Evolutionary conservation across 2,329 filamentous ascomycete genomes (phyloP).

Genomic region (Cladosporium oxysporum): DNA sequence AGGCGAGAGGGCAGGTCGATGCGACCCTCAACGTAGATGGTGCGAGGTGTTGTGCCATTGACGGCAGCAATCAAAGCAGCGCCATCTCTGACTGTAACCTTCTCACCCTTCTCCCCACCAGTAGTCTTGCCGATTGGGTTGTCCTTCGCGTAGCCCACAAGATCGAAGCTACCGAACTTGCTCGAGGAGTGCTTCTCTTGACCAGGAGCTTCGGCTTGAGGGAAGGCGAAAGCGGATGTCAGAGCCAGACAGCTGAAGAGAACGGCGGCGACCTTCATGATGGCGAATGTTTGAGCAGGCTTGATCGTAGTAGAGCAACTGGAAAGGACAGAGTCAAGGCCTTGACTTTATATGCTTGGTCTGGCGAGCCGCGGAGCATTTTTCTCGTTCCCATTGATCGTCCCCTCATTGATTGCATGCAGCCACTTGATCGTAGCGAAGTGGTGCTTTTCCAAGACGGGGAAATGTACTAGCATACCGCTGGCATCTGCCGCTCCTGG

Average conservation of each 20-base stretch:
- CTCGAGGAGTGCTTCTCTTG: constrained; percentile 20
- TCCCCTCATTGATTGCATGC: not conserved
- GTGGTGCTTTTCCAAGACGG: not conserved
- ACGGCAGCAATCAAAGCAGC: constrained; percentile 49
- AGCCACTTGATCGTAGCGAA: not conserved
- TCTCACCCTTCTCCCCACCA: constrained; percentile 41
- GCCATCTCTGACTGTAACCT: constrained; percentile 39
- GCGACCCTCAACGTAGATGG: constrained; percentile 48
- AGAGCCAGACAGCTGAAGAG: constrained; percentile 21
- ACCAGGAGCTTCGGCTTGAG: constrained; percentile 4
- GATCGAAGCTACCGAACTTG: constrained; percentile 20
- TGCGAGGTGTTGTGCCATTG: constrained; percentile 42
- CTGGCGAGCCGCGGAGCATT: not conserved
- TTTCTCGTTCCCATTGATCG: not conserved
- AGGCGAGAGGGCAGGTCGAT: constrained; percentile 47
- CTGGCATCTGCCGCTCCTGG: not conserved
- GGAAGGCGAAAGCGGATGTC: constrained; percentile 16
- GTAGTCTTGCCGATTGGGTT: constrained; percentile 38
- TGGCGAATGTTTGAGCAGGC: not conserved
- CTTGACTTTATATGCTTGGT: constrained; percentile 2
- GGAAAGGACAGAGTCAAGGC: not conserved
- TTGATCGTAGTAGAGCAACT: not conserved
- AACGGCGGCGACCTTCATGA: constrained; percentile 22
- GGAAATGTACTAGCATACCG: constrained; percentile 7
- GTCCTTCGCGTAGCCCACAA: constrained; percentile 28